phyloP scores from a whole-genome alignment of 2,329 filamentous ascomycete species.

The Colletotrichum sp. region DNA sequence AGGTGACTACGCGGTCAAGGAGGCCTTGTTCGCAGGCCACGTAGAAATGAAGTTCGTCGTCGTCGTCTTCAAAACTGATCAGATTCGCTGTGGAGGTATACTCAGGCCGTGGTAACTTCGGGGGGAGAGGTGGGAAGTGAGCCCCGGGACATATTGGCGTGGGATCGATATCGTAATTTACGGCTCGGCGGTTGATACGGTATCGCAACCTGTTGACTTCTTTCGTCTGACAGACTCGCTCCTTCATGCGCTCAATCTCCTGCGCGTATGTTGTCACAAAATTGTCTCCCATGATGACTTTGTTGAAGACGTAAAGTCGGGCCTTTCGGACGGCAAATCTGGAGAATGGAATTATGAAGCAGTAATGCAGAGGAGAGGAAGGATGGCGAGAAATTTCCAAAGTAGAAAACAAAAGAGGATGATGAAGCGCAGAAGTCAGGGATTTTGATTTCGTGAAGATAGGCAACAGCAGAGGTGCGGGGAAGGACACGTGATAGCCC shows the following conservation, averaged over 20 bases:
- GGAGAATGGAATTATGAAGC: no score
- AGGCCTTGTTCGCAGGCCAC: background rate
- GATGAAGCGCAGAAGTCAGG: no score
- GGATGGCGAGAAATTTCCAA: no score
- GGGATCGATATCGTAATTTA: fast-evolving
- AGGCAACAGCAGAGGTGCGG: background rate
- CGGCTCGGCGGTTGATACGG: background rate
- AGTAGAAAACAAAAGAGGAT: no score
- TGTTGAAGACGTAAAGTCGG: background rate
- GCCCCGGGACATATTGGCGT: background rate
- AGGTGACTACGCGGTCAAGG: background rate
- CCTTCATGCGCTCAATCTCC: background rate
- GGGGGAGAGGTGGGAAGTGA: background rate
- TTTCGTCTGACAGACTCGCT: background rate
- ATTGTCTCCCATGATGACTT: background rate
- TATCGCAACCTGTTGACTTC: no score
- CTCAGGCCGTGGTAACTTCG: background rate
- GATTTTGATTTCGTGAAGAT: no score
- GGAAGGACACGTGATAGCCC: background rate
- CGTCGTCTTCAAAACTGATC: background rate
- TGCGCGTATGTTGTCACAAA: background rate
- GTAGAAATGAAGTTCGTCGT: background rate
- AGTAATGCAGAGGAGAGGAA: no score
- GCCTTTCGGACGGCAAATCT: no score
- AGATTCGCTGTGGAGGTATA: background rate